These are phyloP conservation scores for Skeletonema potamos DNA, from an alignment of 108 stramenopile genomes.

Conservation along the genomic window DNA sequence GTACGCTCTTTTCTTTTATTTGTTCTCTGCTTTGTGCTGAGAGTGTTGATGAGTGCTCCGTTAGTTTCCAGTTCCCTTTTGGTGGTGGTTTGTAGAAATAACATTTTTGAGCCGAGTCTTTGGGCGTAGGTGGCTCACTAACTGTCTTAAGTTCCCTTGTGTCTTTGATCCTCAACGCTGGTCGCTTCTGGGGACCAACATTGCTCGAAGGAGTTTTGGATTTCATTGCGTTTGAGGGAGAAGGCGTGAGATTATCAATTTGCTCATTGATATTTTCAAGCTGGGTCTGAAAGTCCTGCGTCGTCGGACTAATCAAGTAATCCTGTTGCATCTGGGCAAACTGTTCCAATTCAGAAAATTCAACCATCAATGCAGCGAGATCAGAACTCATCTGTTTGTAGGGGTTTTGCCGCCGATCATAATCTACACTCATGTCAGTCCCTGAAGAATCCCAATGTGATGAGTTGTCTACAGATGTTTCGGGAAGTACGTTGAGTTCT, in stretches of 20 bases:
- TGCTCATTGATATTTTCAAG: slow-evolving; percentile 19
- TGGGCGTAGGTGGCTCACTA: slow-evolving; percentile 1
- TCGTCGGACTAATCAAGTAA: slow-evolving; percentile 28
- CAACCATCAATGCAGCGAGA: slow-evolving; percentile 11
- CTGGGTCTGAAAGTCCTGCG: slow-evolving; percentile 13
- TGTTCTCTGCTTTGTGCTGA: not conserved
- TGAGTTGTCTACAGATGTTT: not conserved
- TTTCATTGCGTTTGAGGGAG: not conserved
- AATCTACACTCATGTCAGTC: not conserved
- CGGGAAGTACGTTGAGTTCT: not conserved
- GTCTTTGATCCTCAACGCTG: not conserved
- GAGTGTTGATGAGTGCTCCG: not conserved
- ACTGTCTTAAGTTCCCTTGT: not conserved
- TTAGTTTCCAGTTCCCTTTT: not conserved
- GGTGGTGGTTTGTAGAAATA: slow-evolving; percentile 20
- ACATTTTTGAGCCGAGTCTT: slow-evolving; percentile 5
- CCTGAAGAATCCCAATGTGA: slow-evolving; percentile 12
- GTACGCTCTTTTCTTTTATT: not conserved
- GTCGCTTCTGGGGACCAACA: too few species aligned
- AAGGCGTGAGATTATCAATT: slow-evolving; percentile 11
- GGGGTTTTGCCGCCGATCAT: not conserved
- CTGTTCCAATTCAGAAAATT: slow-evolving; percentile 17
- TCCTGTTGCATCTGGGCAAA: slow-evolving; percentile 18
- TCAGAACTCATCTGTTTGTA: slow-evolving; percentile 6
- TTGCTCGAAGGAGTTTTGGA: not conserved